phyloP scores from a whole-genome alignment of 768 basidiomycete genomes.

The Termitomyces sp. region DNA sequence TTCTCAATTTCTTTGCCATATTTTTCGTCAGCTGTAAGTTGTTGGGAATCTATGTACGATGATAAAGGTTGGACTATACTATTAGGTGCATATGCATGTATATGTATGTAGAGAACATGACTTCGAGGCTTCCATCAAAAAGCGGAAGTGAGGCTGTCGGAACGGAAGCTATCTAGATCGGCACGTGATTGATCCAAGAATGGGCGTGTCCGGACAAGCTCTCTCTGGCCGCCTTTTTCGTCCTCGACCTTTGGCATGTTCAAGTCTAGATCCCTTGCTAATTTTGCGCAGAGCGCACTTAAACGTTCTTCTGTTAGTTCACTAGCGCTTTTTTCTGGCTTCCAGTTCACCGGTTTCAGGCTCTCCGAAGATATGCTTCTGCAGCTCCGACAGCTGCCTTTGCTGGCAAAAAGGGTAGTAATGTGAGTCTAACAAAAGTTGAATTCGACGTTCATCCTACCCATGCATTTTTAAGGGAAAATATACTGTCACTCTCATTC shows the following conservation, averaged over 20 bases:
- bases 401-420: conserved; percentile 82
- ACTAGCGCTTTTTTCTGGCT: background rate
- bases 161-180: conserved; percentile 4
- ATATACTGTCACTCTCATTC: conserved; percentile 93
- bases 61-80: background rate
- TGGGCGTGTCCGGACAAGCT: conserved; percentile 8
- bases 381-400: conserved; percentile 85
- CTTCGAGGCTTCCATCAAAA: background rate
- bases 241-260: conserved; percentile 43
- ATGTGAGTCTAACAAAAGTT: conserved; percentile 46
- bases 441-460: background rate
- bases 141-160: background rate
- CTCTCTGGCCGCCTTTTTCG: conserved; percentile 3
- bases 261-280: conserved; percentile 45
- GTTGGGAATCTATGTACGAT: background rate
- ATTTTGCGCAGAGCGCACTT: conserved; percentile 48
- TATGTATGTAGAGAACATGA: background rate
- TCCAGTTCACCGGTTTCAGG: conserved; percentile 11
- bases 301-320: conserved; percentile 41
- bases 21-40: background rate
- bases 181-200: conserved; percentile 10
- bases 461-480: conserved; percentile 62
- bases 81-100: background rate
- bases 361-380: conserved; percentile 54
- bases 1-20: background rate